Conservation (phyloP, 805 yeast genomes). For the Candida bentonensis region DNA sequence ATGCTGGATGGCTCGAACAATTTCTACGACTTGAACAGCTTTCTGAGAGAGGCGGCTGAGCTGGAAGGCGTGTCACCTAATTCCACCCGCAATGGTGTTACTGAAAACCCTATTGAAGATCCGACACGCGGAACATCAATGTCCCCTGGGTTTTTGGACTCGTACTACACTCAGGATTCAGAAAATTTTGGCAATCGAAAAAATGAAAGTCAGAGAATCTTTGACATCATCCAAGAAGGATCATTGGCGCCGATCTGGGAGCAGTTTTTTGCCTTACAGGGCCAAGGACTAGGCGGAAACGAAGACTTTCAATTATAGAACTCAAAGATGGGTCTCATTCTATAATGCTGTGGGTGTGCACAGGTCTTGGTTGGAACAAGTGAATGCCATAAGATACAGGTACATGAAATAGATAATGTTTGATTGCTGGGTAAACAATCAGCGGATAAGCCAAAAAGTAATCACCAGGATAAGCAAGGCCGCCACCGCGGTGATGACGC, state of each 20-base stretch:
- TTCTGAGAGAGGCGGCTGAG: slow-evolving; percentile 15
- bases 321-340: too few species aligned
- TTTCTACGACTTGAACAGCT: slow-evolving; percentile 11
- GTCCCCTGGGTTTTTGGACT: background rate
- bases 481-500: slow-evolving; percentile 64
- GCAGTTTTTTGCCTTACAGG: slow-evolving; percentile 16
- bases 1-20: slow-evolving; percentile 1
- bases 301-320: background rate
- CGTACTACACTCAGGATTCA: background rate
- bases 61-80: slow-evolving; percentile 8
- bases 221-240: slow-evolving; percentile 20
- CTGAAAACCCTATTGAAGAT: background rate
- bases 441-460: background rate
- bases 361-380: too few species aligned
- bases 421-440: too few species aligned
- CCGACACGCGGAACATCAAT: background rate
- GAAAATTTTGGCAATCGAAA: slow-evolving; percentile 2
- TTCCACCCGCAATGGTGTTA: slow-evolving; percentile 2
- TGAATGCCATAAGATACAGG: too few species aligned
- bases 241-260: slow-evolving; percentile 23
- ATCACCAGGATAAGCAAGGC: slow-evolving; percentile 30
- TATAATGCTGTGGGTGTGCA: too few species aligned
- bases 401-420: too few species aligned
- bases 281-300: slow-evolving; percentile 2
- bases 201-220: slow-evolving; percentile 19